Conservation (phyloP, 768 basidiomycete species). For the Megacollybia marginata region DNA sequence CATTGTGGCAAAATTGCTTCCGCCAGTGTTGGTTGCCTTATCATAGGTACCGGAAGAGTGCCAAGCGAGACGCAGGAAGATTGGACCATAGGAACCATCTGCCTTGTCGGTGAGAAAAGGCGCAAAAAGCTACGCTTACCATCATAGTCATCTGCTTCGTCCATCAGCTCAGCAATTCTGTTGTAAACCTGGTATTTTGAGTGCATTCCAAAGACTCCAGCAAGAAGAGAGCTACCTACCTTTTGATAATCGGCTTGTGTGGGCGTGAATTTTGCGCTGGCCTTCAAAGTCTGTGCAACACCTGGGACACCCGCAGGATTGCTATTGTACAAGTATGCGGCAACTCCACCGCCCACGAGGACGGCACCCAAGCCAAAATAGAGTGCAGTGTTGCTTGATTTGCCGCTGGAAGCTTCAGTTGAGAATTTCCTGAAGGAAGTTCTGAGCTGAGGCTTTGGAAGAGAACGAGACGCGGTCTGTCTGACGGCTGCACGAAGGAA, state of each 20-base stretch:
- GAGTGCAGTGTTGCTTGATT: constrained; percentile 37
- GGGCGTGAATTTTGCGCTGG: constrained; percentile 62
- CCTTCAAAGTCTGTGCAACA: constrained; percentile 59
- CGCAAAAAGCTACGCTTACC: constrained; percentile 37
- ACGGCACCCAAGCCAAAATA: constrained; percentile 57
- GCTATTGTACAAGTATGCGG: constrained; percentile 53
- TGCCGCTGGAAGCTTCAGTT: neutral
- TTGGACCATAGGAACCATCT: constrained; percentile 88
- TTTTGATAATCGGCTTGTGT: constrained; percentile 87
- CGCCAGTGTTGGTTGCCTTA: constrained; percentile 67
- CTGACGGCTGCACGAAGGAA: too few species aligned
- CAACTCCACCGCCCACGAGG: constrained; percentile 49
- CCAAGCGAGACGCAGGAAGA: constrained; percentile 89
- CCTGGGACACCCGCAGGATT: constrained; percentile 49
- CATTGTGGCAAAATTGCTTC: constrained; percentile 98
- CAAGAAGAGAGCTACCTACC: constrained; percentile 27
- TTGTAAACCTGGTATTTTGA: constrained; percentile 72
- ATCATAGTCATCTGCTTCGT: constrained; percentile 79
- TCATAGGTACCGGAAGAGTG: constrained; percentile 92
- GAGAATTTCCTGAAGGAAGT: neutral
- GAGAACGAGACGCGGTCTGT: too few species aligned
- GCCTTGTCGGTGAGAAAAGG: constrained; percentile 2
- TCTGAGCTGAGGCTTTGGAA: neutral
- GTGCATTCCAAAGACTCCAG: constrained; percentile 2
- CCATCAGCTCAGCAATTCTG: constrained; percentile 68